Evolutionary conservation across 225 moss, liverwort and hornwort genomes (phyloP).

Genomic region (Neckera pumila): DNA sequence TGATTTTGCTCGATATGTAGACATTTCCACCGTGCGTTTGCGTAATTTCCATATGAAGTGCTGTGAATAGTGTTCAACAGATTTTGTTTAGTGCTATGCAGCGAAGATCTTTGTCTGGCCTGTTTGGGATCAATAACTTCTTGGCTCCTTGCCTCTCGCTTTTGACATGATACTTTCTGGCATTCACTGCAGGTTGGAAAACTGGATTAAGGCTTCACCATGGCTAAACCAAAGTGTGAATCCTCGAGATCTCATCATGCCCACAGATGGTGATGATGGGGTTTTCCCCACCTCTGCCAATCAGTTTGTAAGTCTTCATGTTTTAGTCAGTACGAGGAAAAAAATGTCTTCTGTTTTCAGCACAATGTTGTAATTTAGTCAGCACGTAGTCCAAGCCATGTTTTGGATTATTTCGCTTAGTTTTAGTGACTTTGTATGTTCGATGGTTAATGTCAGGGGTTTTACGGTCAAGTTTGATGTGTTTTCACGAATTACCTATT

Average conservation of each 20-base stretch:
- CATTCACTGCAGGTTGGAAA: slow-evolving; percentile 39
- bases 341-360: neutral
- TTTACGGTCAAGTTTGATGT: neutral
- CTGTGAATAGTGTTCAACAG: neutral
- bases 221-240: slow-evolving; percentile 78
- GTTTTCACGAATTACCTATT: neutral
- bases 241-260: slow-evolving; percentile 94
- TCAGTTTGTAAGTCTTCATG: slow-evolving; percentile 68
- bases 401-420: neutral
- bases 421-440: neutral
- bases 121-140: neutral
- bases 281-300: slow-evolving; percentile 62
- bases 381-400: neutral
- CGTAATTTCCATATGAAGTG: neutral
- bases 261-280: slow-evolving; percentile 88
- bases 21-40: neutral
- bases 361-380: neutral
- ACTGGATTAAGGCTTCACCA: slow-evolving; percentile 90
- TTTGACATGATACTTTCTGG: slow-evolving; percentile 3
- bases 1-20: neutral
- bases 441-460: neutral
- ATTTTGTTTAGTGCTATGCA: neutral
- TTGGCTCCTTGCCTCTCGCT: neutral
- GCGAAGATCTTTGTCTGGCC: neutral
- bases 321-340: neutral